Evolutionary conservation across 2,329 filamentous ascomycete species (phyloP).

Genomic region (Penicillium sp.): DNA sequence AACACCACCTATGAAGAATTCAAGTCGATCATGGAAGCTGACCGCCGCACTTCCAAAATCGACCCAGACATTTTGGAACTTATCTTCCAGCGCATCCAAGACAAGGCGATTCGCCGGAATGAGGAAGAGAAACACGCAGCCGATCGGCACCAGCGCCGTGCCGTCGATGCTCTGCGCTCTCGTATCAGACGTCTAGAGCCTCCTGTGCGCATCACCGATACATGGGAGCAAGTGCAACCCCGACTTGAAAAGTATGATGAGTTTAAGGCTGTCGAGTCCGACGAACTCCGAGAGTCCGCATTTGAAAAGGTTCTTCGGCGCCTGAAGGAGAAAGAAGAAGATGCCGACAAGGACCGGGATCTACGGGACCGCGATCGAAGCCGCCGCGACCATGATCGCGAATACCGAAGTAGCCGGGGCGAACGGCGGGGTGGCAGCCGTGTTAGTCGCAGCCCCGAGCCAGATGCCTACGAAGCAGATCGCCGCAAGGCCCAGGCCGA

Average conservation of each 20-base stretch:
- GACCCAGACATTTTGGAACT: constrained; percentile 70
- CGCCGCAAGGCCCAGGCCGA: constrained; percentile 88
- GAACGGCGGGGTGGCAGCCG: constrained; percentile 46
- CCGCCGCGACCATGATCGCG: constrained; percentile 54
- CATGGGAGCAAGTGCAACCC: constrained; percentile 79
- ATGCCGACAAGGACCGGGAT: constrained; percentile 59
- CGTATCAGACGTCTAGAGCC: constrained; percentile 87
- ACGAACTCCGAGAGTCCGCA: constrained; percentile 73
- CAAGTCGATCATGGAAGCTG: constrained; percentile 70
- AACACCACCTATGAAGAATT: constrained; percentile 89
- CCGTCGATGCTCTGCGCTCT: constrained; percentile 76
- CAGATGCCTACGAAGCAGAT: constrained; percentile 91
- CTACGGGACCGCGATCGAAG: constrained; percentile 43
- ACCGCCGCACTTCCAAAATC: constrained; percentile 83
- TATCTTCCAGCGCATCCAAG: constrained; percentile 81
- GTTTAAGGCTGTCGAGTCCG: constrained; percentile 73
- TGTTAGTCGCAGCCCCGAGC: constrained; percentile 81
- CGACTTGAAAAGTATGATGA: constrained; percentile 76
- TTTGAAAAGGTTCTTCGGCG: constrained; percentile 91
- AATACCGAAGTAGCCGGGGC: constrained; percentile 47
- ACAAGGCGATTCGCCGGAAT: constrained; percentile 73
- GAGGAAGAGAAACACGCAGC: constrained; percentile 77
- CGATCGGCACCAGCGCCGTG: constrained; percentile 79
- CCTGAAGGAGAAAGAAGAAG: constrained; percentile 84
- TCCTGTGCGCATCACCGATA: constrained; percentile 68